Evolutionary conservation across 345 rosid species (phyloP), one percentile per base, ranked within the genome.

Genomic region (Lenwebbia sp.): DNA sequence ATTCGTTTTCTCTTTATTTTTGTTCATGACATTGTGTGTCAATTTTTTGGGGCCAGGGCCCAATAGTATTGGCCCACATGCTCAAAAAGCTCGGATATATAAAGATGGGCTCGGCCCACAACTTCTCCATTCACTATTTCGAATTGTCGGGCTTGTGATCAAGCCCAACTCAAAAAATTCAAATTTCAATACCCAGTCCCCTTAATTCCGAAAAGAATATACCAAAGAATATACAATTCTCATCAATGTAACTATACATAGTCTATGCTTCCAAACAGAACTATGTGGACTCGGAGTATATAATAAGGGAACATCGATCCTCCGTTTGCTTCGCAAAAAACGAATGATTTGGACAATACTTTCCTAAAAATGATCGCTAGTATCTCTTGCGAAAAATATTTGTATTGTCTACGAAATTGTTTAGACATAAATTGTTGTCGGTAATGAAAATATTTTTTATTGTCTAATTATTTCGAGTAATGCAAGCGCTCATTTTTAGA

Each of bases 391-490:
- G 2, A 70, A 70, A 33, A 2, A 1, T 9, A 70, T 5, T 4
- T 15, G 10, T 70, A 19, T 37, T 12, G 21, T 17, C 0, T 2
- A 37, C 0, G 0, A 70, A 37, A 19, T 33, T 17, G 0, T 9
- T 70, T 70, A 4, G 7, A 70, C 5, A 70, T 70, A 19, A 19
- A 0, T 70, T 19, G 2, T 33, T 70, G 0, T 70, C 0, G 0
- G 6, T 37, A 19, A 70, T 54, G 57, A 54, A 54, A 9, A 54
- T 54, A 21, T 22, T 54, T 54, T 54, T 22, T 1, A 54, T 54
- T 21, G 11, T 7, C 3, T 0, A 70, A 33, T 19, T 22, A n/a
- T 70, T 70, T 70, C 22, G 5, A 70, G 7, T 0, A 3, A 70
- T 33, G 13, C 5, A 23, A 56, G 13, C 2, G 2, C 5, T 37